Evolutionary conservation across 2,329 filamentous ascomycete genomes (phyloP).

Genomic region (Tolypocladium guangdongense): DNA sequence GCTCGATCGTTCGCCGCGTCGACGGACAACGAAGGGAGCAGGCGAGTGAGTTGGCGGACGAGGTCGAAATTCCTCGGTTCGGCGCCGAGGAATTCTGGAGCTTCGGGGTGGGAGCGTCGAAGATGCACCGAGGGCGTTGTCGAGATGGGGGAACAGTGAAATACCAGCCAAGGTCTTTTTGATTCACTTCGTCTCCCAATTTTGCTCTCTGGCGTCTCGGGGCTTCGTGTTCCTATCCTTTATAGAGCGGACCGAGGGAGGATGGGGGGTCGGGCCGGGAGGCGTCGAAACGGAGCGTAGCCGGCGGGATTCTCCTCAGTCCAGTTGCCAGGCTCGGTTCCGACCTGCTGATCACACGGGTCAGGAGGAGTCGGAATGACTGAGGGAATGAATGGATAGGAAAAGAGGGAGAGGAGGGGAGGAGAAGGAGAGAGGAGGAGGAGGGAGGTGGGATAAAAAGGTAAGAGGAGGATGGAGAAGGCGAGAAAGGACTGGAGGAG

Average conservation of each 20-base stretch:
- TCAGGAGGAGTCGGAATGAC: slow-evolving; percentile 38
- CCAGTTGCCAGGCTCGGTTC: slow-evolving; percentile 18
- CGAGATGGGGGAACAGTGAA: slow-evolving; percentile 17
- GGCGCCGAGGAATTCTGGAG: slow-evolving; percentile 30
- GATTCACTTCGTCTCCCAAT: slow-evolving; percentile 18
- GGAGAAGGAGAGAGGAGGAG: slow-evolving; percentile 25
- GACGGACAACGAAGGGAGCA: slow-evolving; percentile 15
- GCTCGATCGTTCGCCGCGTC: slow-evolving; percentile 13
- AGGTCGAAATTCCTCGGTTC: slow-evolving; percentile 30
- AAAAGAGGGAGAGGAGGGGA: slow-evolving; percentile 26
- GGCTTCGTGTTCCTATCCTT: slow-evolving; percentile 17
- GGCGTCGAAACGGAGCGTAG: slow-evolving; percentile 12
- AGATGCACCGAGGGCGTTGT: slow-evolving; percentile 7
- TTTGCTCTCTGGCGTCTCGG: slow-evolving; percentile 13
- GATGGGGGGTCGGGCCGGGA: slow-evolving; percentile 4
- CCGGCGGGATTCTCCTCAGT: slow-evolving; percentile 22
- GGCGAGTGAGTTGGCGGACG: slow-evolving; percentile 15
- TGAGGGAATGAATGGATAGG: slow-evolving; percentile 45
- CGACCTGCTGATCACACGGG: slow-evolving; percentile 23
- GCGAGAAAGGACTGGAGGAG: slow-evolving; percentile 46
- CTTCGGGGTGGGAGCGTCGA: slow-evolving; percentile 11
- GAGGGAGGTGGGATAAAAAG: slow-evolving; percentile 24
- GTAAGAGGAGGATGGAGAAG: slow-evolving; percentile 43
- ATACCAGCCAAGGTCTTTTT: slow-evolving; percentile 29
- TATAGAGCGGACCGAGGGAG: slow-evolving; percentile 12